phyloP scores from a whole-genome alignment of 2,329 filamentous ascomycete genomes.

The Colletotrichum sp. region DNA sequence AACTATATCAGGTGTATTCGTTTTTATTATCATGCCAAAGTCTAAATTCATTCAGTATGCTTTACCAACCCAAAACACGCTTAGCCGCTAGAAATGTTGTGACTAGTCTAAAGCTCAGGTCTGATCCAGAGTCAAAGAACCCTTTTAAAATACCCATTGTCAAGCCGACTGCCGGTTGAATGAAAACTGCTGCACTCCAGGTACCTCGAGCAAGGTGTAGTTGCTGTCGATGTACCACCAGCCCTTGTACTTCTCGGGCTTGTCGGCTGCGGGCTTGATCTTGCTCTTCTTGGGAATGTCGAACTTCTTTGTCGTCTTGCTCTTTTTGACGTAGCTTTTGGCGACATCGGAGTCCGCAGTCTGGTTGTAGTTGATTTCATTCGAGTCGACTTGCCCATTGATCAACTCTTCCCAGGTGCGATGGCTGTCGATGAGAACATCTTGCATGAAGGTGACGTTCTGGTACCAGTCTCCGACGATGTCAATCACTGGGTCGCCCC shows the following conservation, averaged over 20 bases:
- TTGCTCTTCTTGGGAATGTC: constrained; percentile 33
- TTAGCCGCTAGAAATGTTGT: background rate
- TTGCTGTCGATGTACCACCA: constrained; percentile 43
- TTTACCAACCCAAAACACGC: background rate
- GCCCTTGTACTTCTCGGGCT: constrained; percentile 35
- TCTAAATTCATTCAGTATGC: background rate
- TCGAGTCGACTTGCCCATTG: constrained; percentile 37
- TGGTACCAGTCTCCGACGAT: constrained; percentile 42
- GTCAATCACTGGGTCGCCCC: constrained; percentile 37
- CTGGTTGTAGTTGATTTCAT: constrained; percentile 46
- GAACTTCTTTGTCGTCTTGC: constrained; percentile 34
- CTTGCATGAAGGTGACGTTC: constrained; percentile 34
- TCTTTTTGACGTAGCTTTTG: constrained; percentile 37
- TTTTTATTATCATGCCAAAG: background rate
- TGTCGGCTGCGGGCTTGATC: constrained; percentile 31
- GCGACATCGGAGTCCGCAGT: constrained; percentile 34
- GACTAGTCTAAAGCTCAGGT: too few species aligned
- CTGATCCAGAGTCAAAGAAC: too few species aligned
- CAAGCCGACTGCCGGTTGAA: background rate
- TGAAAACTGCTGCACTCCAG: background rate
- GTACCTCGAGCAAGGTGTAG: constrained; percentile 31
- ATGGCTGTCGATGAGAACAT: constrained; percentile 40
- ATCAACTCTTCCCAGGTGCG: constrained; percentile 43
- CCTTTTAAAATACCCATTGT: background rate
- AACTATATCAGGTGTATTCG: background rate